phyloP scores from a whole-genome alignment of 1,284 basidiomycete species.

The Pseudozyma pruni region DNA sequence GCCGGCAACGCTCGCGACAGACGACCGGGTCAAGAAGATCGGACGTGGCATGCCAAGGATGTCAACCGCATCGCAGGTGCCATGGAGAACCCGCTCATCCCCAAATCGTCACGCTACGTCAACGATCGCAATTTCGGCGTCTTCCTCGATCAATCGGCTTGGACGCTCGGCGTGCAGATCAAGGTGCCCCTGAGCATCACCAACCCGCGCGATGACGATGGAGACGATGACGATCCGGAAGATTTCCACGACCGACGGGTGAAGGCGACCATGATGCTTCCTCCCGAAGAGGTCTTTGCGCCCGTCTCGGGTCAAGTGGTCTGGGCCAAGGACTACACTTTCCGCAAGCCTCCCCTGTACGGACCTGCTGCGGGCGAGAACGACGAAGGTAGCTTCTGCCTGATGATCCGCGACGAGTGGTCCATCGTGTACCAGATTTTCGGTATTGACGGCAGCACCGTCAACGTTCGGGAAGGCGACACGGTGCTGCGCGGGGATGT shows the following conservation, averaged over 20 bases:
- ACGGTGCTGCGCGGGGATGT: constrained; percentile 48
- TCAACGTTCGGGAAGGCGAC: constrained; percentile 36
- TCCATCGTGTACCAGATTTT: constrained; percentile 60
- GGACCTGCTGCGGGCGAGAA: constrained; percentile 49
- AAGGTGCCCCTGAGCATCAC: constrained; percentile 40
- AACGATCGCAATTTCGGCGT: constrained; percentile 41
- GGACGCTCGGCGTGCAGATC: constrained; percentile 50
- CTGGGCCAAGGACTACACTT: constrained; percentile 46
- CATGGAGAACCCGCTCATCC: constrained; percentile 56
- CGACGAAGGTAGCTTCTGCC: constrained; percentile 47
- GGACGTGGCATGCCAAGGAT: constrained; percentile 37
- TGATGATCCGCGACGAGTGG: constrained; percentile 62
- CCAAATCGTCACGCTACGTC: constrained; percentile 30
- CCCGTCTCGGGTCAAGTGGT: constrained; percentile 58
- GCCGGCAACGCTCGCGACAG: constrained; percentile 39
- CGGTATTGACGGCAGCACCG: constrained; percentile 36
- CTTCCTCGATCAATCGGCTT: constrained; percentile 41
- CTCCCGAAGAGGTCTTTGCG: constrained; percentile 48
- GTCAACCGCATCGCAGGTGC: constrained; percentile 53
- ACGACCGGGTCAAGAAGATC: constrained; percentile 29
- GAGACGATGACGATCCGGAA: constrained; percentile 13
- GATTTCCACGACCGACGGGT: constrained; percentile 1
- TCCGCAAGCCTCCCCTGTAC: constrained; percentile 40
- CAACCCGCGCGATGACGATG: constrained; percentile 32
- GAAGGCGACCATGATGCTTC: constrained; percentile 17